Conservation (phyloP, 2,329 filamentous ascomycete species). For the Stagonosporopsis chrysanthemi region DNA sequence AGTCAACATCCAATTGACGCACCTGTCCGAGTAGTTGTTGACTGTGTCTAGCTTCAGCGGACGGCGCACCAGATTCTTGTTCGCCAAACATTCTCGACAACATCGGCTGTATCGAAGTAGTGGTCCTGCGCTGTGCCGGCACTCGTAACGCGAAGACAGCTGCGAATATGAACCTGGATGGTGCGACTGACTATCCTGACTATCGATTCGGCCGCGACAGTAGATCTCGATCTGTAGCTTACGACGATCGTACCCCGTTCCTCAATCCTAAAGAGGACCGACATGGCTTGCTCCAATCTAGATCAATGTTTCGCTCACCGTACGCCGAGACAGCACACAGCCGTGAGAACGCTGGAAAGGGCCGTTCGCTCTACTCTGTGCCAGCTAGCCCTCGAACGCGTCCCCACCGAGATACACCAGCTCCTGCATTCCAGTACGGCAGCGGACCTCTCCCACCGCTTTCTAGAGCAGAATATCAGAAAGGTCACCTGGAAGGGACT, state of each 20-base stretch:
- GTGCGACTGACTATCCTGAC: slow-evolving; percentile 29
- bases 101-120: slow-evolving; percentile 58
- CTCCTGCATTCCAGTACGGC: slow-evolving; percentile 35
- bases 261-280: neutral
- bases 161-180: slow-evolving; percentile 40
- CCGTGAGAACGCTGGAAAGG: neutral
- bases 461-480: neutral
- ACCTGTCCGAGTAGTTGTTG: slow-evolving; percentile 4
- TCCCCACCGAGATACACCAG: slow-evolving; percentile 11
- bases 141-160: slow-evolving; percentile 28
- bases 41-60: slow-evolving; percentile 45
- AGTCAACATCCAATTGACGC: too few relatives aligned
- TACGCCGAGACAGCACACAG: slow-evolving; percentile 21
- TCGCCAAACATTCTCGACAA: slow-evolving; percentile 47
- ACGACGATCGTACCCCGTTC: slow-evolving; percentile 28
- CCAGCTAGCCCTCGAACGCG: slow-evolving; percentile 21
- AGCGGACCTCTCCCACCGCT: slow-evolving; percentile 34
- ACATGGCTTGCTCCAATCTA: slow-evolving; percentile 13
- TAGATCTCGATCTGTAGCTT: slow-evolving; percentile 13
- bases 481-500: neutral
- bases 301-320: slow-evolving; percentile 19
- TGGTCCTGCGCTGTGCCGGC: slow-evolving; percentile 55
- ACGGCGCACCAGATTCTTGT: slow-evolving; percentile 44
- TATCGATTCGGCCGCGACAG: slow-evolving; percentile 26
- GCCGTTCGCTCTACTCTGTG: slow-evolving; percentile 18